Conservation (phyloP, 2,329 filamentous ascomycete species). For the Aspergillus felis region DNA sequence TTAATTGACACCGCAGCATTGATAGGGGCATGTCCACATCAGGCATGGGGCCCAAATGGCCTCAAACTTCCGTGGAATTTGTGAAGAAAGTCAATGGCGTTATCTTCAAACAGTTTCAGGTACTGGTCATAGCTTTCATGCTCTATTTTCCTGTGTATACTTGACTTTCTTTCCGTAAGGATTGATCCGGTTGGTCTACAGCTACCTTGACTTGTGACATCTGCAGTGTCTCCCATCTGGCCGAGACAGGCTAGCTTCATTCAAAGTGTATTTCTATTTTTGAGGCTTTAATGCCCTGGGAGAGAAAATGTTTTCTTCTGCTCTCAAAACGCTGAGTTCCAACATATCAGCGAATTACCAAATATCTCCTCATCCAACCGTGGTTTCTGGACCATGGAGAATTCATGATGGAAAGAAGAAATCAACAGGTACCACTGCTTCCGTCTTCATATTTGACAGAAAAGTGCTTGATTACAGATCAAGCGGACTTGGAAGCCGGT, state of each 20-base stretch:
- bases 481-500: slow-evolving; percentile 56
- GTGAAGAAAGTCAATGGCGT: not conserved
- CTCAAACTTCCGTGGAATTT: not conserved
- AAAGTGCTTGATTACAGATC: slow-evolving; percentile 73
- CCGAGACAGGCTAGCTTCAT: not conserved
- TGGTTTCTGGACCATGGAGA: slow-evolving; percentile 88
- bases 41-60: not conserved
- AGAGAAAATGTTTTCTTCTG: slow-evolving; percentile 79
- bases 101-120: not conserved
- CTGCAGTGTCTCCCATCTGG: not conserved
- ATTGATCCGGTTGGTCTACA: not conserved
- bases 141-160: not conserved
- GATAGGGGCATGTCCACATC: not conserved
- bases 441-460: slow-evolving; percentile 91
- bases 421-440: slow-evolving; percentile 81
- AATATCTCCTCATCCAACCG: slow-evolving; percentile 69
- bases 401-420: slow-evolving; percentile 98
- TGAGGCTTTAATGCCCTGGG: not conserved
- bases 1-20: not conserved
- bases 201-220: not conserved
- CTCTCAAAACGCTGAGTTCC: slow-evolving; percentile 88
- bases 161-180: not conserved
- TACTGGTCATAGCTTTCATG: not conserved
- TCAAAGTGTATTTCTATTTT: not conserved
- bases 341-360: slow-evolving; percentile 93